Percentiles rank a stretch among this genome's conserved stretches.
These are phyloP conservation scores for Sporothrix dimorphospora DNA, from an alignment of 2,329 filamentous ascomycete genomes.

Conservation along the genomic window DNA sequence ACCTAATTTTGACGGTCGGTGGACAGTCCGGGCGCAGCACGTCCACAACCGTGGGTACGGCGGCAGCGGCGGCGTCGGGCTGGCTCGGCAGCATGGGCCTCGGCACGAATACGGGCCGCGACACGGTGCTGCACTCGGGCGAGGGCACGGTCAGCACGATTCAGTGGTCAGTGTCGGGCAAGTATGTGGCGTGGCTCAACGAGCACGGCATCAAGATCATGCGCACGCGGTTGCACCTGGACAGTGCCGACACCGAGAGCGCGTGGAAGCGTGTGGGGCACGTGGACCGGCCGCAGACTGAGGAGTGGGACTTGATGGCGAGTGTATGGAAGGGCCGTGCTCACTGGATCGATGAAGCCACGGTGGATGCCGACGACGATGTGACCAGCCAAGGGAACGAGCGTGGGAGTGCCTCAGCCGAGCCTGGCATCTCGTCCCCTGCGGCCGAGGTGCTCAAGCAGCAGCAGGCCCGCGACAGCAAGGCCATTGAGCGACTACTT, in stretches of 20 bases:
- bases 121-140: conserved; percentile 85
- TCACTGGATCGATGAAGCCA: conserved; percentile 89
- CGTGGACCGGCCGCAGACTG: conserved; percentile 82
- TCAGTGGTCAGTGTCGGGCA: conserved; percentile 92
- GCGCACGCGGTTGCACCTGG: conserved; percentile 82
- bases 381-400: conserved; percentile 37
- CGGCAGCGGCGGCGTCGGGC: conserved; percentile 79
- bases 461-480: conserved; percentile 52
- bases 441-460: conserved; percentile 54
- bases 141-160: conserved; percentile 90
- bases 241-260: conserved; percentile 73
- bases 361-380: conserved; percentile 73
- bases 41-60: conserved; percentile 83
- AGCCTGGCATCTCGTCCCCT: conserved; percentile 40
- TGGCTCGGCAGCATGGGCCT: conserved; percentile 91
- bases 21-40: conserved; percentile 80
- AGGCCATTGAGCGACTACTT: conserved; percentile 73
- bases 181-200: conserved; percentile 93
- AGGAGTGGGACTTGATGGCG: conserved; percentile 95
- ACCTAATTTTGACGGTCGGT: conserved; percentile 82
- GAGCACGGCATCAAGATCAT: conserved; percentile 98
- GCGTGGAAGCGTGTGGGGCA: conserved; percentile 96
- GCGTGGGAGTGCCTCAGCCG: conserved; percentile 34
- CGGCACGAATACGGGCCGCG: conserved; percentile 75
- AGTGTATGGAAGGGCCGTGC: conserved; percentile 89